Evolutionary conservation across 495 filamentous ascomycete genomes (phyloP), one percentile per base, ranked within the genome.

Genomic region (Rostrohypoxylon terebratum): DNA sequence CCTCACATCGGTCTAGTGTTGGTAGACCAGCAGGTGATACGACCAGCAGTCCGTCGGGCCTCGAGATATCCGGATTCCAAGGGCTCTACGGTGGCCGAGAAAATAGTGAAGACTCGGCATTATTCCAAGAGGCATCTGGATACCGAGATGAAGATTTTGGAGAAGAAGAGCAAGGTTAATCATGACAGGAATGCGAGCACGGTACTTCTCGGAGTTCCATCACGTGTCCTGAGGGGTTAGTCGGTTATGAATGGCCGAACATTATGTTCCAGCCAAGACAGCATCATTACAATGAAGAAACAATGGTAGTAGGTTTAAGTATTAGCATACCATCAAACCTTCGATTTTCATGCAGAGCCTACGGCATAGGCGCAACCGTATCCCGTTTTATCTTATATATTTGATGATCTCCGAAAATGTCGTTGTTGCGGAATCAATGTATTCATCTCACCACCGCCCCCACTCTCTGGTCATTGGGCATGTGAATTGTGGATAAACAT

Each of bases 51-150:
- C 81, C 80, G 7, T 63, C 70, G 11, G 81, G 79, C 20, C 36
- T 86, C 14, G 72, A 73, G 28, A 77, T 76, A 14, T 74, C 79
- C 11, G 83, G 82, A 3, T 82, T 84, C 51, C 68, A 53, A 59
- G 83, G 82, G 9, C 74, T 85, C 31, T 83, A 86, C 55, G 83
- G 81, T 13, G 84, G 83, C 4, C 71, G 72, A 28, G 85, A 86
- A 70, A 87, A 86, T 69, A 72, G 71, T 3, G 83, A 84, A 42
- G 82, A 83, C 31, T 66, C 66, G n/a, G 68, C 74, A 13, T 67
- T 83, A 55, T 80, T 81, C 60, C 68, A 79, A 23, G 72, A 80
- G 59, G 73, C 76, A 4, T 69, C 63, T n/a, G 50, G 59, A 44
- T 66, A 62, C 14, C 33, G 61, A 21, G 36, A 50, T 9, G 61